Evolutionary conservation across 73 alveolate genomes (phyloP), one percentile per base, ranked within the genome.

Genomic region (Paramecium octaurelia): DNA sequence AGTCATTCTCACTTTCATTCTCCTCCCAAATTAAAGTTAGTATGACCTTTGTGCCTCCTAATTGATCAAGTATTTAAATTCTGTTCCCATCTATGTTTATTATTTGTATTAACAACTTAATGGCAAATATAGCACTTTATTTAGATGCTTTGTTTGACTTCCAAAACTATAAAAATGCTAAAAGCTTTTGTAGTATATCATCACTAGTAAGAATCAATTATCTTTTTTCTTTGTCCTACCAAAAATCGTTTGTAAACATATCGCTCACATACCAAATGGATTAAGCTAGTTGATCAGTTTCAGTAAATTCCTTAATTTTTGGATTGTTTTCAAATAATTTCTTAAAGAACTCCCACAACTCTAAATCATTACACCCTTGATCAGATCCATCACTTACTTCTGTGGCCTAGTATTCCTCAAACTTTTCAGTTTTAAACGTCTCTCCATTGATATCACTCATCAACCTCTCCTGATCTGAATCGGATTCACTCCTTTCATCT

Each of bases 1-100:
- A 80, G 20, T 80, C 91, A 80, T 80, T 80, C 16, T 80, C 91
- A 44, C 76, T 44, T 80, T 80, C 91, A 80, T 80, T 80, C 14
- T 80, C 91, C 24, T 80, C 91, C 91, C 91, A 80, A 6, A 80
- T 80, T 40, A 80, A 35, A 1, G 75, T 80, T 9, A 80, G 5
- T 16, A 80, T 46, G 2, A 80, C 57, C 23, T 80, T 80, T 11
- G 91, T 80, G 2, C 76, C 91, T 3, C 91, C 91, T 14, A 80
- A 44, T 18, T 8, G 12, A 46, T 80, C 91, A 20, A 80, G 34
- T 9, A 80, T 18, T 80, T 80, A 8, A 21, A 27, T 46, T 46
- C 91, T 80, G 27, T 80, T 48, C 16, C 18, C 16, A 48, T 80
- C 91, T 14, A 44, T 14, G 12, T 46, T 43, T 23, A 80, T 40